Conservation (phyloP, 306 rosid species). For the Rubus idaeus region DNA sequence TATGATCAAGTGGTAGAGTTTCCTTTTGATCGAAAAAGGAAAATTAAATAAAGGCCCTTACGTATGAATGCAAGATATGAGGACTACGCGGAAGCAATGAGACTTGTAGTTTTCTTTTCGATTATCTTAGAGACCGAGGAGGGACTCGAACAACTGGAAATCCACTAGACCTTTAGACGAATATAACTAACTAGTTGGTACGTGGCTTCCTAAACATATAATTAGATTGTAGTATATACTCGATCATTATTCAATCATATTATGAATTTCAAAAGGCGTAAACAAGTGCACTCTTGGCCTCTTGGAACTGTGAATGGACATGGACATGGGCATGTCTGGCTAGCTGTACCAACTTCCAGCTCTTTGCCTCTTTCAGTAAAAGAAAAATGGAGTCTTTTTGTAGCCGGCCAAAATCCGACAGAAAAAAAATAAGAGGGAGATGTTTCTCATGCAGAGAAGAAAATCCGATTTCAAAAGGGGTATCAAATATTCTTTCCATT, state of each 20-base stretch:
- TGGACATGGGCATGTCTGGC: slow-evolving; percentile 1
- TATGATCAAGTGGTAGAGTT: not conserved
- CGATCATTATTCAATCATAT: not conserved
- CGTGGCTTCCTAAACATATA: not conserved
- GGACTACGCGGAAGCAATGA: not conserved
- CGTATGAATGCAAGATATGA: not conserved
- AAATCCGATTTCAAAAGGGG: slow-evolving; percentile 13
- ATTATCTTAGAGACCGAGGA: not conserved
- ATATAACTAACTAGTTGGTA: not conserved
- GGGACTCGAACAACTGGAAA: not conserved
- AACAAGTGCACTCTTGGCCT: not conserved
- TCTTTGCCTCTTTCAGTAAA: not conserved
- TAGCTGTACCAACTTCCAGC: slow-evolving; percentile 10
- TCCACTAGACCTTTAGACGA: not conserved
- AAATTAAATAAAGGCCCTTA: not conserved
- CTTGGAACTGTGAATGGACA: slow-evolving; percentile 11
- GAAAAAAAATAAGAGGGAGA: not conserved
- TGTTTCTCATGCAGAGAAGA: slow-evolving; percentile 8
- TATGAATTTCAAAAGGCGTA: not conserved
- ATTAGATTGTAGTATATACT: not conserved
- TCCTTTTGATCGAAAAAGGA: not conserved
- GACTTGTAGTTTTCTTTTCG: not conserved
- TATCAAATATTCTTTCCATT: not conserved
- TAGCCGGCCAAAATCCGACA: not conserved
- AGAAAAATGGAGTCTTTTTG: not conserved